Evolutionary conservation across 371 early-diverging fungal genomes (phyloP).

Genomic region (Saksenaea vasiformis): DNA sequence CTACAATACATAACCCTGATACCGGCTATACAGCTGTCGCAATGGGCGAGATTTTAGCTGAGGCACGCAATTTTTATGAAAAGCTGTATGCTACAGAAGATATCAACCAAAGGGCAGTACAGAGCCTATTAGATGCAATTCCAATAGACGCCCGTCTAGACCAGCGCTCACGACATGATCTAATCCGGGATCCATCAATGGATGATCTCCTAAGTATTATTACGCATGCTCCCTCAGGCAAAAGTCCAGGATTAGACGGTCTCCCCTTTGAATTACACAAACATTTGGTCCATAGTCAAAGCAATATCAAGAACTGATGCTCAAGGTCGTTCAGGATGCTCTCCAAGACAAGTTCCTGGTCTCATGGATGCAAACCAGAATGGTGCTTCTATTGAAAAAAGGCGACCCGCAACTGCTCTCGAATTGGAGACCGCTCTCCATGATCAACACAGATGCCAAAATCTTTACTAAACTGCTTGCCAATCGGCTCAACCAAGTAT

Average conservation of each 20-base stretch:
- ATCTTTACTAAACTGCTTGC: conserved; percentile 15
- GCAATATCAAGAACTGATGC: neutral
- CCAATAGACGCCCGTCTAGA: too few relatives aligned
- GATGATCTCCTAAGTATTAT: neutral
- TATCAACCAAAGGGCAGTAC: too few relatives aligned
- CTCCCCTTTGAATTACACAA: conserved; percentile 32
- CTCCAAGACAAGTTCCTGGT: conserved; percentile 1
- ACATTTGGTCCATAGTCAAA: neutral
- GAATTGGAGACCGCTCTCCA: conserved; percentile 29
- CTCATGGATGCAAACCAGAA: conserved; percentile 20
- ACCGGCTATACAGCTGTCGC: too few relatives aligned
- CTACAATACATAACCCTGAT: too few relatives aligned
- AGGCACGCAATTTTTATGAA: too few relatives aligned
- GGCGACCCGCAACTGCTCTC: conserved; percentile 20
- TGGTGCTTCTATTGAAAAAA: conserved; percentile 36
- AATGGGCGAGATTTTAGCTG: too few relatives aligned
- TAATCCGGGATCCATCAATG: neutral
- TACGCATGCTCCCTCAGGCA: conserved; percentile 5
- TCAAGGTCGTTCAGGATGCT: conserved; percentile 15
- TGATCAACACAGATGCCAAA: conserved; percentile 16
- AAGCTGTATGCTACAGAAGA: too few relatives aligned
- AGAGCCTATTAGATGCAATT: too few relatives aligned
- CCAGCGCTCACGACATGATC: too few relatives aligned
- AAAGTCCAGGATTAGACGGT: conserved; percentile 34
- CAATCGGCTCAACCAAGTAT: neutral